Evolutionary conservation across 495 filamentous ascomycete species (phyloP).

Genomic region (Margaritispora aquatica): DNA sequence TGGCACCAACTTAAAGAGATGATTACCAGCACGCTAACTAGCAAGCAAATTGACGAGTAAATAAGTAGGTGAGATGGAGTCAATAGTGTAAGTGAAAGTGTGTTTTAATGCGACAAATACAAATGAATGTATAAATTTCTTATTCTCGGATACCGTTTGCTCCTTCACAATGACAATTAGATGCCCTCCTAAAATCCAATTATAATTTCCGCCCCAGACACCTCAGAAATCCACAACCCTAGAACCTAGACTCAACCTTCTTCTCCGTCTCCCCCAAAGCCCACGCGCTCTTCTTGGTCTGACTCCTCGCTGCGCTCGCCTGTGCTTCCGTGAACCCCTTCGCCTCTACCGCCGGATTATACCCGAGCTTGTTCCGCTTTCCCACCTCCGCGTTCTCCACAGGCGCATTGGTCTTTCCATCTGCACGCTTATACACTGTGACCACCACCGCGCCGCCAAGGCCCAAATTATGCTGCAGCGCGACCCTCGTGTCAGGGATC

Average conservation of each 20-base stretch:
- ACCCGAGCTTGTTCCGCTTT: constrained; percentile 63
- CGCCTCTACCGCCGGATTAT: constrained; percentile 90
- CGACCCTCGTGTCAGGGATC: constrained; percentile 58
- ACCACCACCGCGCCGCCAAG: constrained; percentile 88
- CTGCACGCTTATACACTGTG: constrained; percentile 84
- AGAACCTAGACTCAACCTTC: constrained; percentile 54
- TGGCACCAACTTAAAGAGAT: too few species aligned
- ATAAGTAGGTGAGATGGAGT: too few species aligned
- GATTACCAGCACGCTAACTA: too few species aligned
- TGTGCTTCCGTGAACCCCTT: constrained; percentile 77
- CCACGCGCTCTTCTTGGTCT: constrained; percentile 59
- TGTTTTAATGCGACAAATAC: too few species aligned
- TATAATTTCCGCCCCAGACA: too few species aligned
- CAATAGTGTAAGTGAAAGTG: too few species aligned
- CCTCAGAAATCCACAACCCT: too few species aligned
- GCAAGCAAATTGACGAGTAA: too few species aligned
- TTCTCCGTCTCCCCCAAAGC: constrained; percentile 67
- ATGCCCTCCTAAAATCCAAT: too few species aligned
- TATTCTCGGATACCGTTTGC: too few species aligned
- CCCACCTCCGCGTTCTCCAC: constrained; percentile 54
- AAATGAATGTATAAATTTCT: too few species aligned
- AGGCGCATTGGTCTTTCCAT: constrained; percentile 55
- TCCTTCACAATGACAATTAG: too few species aligned
- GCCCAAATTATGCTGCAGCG: constrained; percentile 91
- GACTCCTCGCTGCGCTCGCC: constrained; percentile 64